Conservation (phyloP, 129 eudicot genomes). For the Centella asiatica region DNA sequence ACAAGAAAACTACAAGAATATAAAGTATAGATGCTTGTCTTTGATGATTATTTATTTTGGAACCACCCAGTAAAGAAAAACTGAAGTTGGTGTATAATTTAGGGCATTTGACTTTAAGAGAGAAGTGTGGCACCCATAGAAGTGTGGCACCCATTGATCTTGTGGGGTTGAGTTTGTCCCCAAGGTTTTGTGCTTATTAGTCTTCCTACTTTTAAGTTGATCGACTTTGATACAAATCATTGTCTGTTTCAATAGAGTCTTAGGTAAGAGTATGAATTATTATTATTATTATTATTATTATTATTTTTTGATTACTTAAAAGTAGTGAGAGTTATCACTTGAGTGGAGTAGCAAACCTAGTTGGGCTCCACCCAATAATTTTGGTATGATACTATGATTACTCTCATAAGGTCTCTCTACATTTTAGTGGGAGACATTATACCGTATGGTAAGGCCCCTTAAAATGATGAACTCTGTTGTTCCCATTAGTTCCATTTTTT, state of each 20-base stretch:
- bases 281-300: background rate
- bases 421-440: too few relatives aligned
- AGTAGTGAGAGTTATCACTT: conserved; percentile 14
- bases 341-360: conserved; percentile 11
- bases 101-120: conserved; percentile 32
- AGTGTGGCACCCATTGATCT: conserved; percentile 39
- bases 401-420: background rate
- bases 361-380: conserved; percentile 42
- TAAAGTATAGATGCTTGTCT: background rate
- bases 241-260: conserved; percentile 6
- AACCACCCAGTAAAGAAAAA: conserved; percentile 28
- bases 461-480: too few relatives aligned
- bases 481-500: too few relatives aligned
- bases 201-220: conserved; percentile 23
- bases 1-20: background rate
- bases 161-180: conserved; percentile 42
- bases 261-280: background rate
- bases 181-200: conserved; percentile 19
- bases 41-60: background rate
- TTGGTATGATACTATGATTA: conserved; percentile 34
- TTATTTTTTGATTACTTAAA: background rate
- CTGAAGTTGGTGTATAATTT: conserved; percentile 25
- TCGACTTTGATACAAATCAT: conserved; percentile 32
- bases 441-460: too few relatives aligned
- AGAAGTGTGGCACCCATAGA: conserved; percentile 34